Evolutionary conservation across 257 asterid genomes (phyloP).

Genomic region (Solanum lignicaule): DNA sequence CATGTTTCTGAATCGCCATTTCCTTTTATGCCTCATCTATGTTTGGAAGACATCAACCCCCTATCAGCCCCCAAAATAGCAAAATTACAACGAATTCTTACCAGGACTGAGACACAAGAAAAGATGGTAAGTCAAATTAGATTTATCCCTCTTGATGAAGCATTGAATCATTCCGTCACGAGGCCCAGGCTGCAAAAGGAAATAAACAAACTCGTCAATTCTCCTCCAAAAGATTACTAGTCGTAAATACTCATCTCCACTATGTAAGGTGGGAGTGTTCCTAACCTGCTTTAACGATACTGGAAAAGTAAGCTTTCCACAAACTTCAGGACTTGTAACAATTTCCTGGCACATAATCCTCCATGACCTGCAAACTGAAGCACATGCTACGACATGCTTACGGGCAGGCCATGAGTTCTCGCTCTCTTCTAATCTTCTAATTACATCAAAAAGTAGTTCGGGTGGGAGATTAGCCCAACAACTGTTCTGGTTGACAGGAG

Average conservation of each 20-base stretch:
- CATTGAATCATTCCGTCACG: slow-evolving; percentile 90
- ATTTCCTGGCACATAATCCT: slow-evolving; percentile 77
- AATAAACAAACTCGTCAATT: slow-evolving; percentile 4
- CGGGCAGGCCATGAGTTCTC: slow-evolving; percentile 93
- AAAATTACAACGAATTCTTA: slow-evolving; percentile 14
- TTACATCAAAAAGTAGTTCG: slow-evolving; percentile 74
- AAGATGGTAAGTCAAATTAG: slow-evolving; percentile 77
- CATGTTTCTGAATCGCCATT: not conserved
- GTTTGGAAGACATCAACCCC: not conserved
- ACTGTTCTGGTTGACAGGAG: slow-evolving; percentile 54
- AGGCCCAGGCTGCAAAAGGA: slow-evolving; percentile 62
- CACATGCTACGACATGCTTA: slow-evolving; percentile 78
- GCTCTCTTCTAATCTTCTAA: slow-evolving; percentile 82
- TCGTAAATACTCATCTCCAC: not conserved
- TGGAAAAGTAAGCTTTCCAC: slow-evolving; percentile 87
- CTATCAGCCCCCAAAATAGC: not conserved
- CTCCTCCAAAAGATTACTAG: not conserved
- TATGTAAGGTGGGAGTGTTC: not conserved
- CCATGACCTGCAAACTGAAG: slow-evolving; percentile 90
- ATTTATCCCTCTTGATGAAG: slow-evolving; percentile 85
- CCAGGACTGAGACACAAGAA: slow-evolving; percentile 90
- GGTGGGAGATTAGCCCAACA: slow-evolving; percentile 95
- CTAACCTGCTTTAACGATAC: slow-evolving; percentile 81
- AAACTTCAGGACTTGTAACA: slow-evolving; percentile 59
- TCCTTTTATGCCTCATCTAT: not conserved